Percentiles rank a stretch among this genome's conserved stretches.
Conservation (phyloP, 129 eudicot genomes). For the Flaveria robusta region DNA sequence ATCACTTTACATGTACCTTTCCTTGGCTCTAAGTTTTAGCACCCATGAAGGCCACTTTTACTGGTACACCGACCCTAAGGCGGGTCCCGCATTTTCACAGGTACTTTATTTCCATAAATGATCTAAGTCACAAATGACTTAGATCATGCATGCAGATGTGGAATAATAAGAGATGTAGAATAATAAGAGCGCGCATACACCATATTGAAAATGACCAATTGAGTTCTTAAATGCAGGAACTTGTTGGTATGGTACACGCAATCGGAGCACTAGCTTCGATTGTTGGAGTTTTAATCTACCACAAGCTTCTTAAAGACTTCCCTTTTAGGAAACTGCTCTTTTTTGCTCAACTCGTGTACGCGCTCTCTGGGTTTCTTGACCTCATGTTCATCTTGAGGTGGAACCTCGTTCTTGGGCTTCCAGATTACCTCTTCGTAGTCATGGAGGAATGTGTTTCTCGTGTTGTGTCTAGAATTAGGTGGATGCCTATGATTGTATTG, state of each 20-base stretch:
- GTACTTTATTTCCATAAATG: slow-evolving; percentile 19
- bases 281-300: slow-evolving; percentile 59
- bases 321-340: slow-evolving; percentile 49
- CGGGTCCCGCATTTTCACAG: slow-evolving; percentile 68
- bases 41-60: slow-evolving; percentile 71
- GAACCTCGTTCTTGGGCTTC: slow-evolving; percentile 53
- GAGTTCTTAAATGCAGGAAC: slow-evolving; percentile 40
- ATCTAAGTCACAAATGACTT: no score
- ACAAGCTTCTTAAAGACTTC: slow-evolving; percentile 53
- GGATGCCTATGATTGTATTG: slow-evolving; percentile 68
- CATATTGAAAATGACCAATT: not conserved
- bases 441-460: slow-evolving; percentile 47
- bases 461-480: slow-evolving; percentile 43
- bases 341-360: slow-evolving; percentile 52
- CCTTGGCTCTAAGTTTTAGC: slow-evolving; percentile 54
- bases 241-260: slow-evolving; percentile 58
- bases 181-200: not conserved
- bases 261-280: slow-evolving; percentile 63
- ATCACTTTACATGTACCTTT: slow-evolving; percentile 54
- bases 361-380: slow-evolving; percentile 60
- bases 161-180: not conserved
- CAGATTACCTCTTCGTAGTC: slow-evolving; percentile 56
- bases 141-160: not conserved
- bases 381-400: slow-evolving; percentile 54
- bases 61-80: slow-evolving; percentile 63